Evolutionary conservation across 441 rosid species (phyloP).

Genomic region (Viola pubescens): DNA sequence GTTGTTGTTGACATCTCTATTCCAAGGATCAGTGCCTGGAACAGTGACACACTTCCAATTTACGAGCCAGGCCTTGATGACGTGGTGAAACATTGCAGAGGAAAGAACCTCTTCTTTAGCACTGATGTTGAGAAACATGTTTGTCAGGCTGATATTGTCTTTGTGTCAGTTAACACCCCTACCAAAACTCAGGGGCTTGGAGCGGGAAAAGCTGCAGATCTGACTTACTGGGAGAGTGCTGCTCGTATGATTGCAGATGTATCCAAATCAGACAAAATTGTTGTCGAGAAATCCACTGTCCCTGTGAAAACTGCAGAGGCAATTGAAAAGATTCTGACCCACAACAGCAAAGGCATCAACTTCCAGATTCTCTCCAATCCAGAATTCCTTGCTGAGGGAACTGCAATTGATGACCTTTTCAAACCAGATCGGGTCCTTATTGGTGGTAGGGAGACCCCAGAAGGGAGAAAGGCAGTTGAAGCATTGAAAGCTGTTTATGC

Average conservation of each 20-base stretch:
- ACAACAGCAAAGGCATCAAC: conserved; percentile 84
- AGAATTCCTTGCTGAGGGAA: conserved; percentile 88
- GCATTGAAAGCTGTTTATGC: conserved; percentile 72
- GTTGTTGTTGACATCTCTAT: conserved; percentile 70
- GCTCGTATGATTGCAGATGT: conserved; percentile 92
- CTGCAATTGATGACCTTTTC: conserved; percentile 71
- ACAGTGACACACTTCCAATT: conserved; percentile 67
- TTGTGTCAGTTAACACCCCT: conserved; percentile 82
- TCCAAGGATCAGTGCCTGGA: conserved; percentile 60
- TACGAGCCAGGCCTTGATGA: conserved; percentile 76
- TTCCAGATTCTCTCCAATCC: conserved; percentile 85
- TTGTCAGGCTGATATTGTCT: conserved; percentile 62
- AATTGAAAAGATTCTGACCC: conserved; percentile 71
- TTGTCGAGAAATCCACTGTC: conserved; percentile 81
- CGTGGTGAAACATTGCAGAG: conserved; percentile 62
- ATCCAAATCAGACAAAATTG: conserved; percentile 73
- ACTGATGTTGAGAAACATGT: conserved; percentile 69
- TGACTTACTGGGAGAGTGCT: conserved; percentile 90
- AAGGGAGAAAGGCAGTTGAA: conserved; percentile 59
- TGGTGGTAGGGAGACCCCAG: conserved; percentile 79
- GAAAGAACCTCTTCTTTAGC: conserved; percentile 68
- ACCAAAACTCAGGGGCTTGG: conserved; percentile 85
- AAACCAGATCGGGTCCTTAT: conserved; percentile 81
- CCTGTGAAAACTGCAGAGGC: conserved; percentile 81
- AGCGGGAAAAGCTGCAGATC: conserved; percentile 83